Evolutionary conservation across 495 filamentous ascomycete genomes (phyloP), one percentile per base, ranked within the genome.

Genomic region (Tetracladium marchalianum): DNA sequence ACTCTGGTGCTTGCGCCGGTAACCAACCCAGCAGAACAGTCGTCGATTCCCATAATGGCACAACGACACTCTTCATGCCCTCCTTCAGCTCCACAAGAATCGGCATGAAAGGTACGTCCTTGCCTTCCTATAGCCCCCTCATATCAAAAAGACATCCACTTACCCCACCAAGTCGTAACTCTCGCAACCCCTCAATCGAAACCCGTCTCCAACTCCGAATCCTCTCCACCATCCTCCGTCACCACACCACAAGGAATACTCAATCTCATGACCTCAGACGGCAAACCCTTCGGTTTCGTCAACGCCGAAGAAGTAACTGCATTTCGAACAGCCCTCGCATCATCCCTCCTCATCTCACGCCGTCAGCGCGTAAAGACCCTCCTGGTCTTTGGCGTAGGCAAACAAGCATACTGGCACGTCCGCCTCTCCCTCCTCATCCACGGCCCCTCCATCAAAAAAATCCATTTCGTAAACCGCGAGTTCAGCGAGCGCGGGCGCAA

Each of bases 321-420:
- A 8, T 98, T 95, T 67, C 86, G 92, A 48, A 97, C 92, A 2
- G 90, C 92, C 1, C 74, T 97, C 31, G 81, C 84, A 0, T 80
- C 85, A 1, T 75, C 82, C 16, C 77, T 86, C 58, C 70, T 94
- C 0, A 75, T 96, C 39, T 74, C 70, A 41, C 80, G 77, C 53
- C 84, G 92, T 41, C 64, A 71, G 35, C 66, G 71, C 39, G 78
- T 90, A 24, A 77, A 81, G 52, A 87, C 80, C 10, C 51, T 95
- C 2, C 75, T 81, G 22, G 82, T 94, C 41, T 96, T 98, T 59
- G 92, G 90, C n/a, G 78, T 83, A 11, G 90, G 90, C 17, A 77
- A 81, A 50, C 90, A 95, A 64, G 92, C 92, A 10, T 87, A 86
- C 63, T 98, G 90, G 90, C 89, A 95, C 62, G 78, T 90, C 42